Base-by-base conservation (phyloP, 2,329 filamentous ascomycete genomes). In the Teratosphaeria viscida region DNA sequence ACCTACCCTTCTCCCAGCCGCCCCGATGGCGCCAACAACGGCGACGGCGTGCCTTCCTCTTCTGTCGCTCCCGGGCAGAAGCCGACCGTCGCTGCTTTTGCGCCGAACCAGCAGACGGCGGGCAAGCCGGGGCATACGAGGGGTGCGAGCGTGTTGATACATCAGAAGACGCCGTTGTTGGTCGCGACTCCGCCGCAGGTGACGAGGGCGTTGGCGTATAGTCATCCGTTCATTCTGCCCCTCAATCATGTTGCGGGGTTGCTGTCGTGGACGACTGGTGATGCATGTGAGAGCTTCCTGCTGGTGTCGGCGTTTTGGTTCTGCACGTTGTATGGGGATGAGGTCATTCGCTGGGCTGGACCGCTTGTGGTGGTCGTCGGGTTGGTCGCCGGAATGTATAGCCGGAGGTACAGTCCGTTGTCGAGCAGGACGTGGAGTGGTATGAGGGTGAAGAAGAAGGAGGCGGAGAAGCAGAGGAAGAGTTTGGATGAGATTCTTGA, bases 401-500 rank as follows among this genome's bases (percentile, higher is more conserved):
- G 88, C 34, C 82, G 92, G 59, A 83, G 91, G 61, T 97, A 92
- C 74, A 96, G 91, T 62, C 91, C 92, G 3, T 77, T 96, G 57
- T 95, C 91, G 43, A 95, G 89, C 56, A 94, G 89, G 34, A 86
- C 87, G 14, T 90, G 88, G 82, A 85, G 82, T 0, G 83, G 82
- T 5, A 83, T 86, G 71, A 87, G 79, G 65, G 73, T 72, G 34
- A 73, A 83, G 68, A 81, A 81, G 58, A 82, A 78, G 61, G 77
- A 77, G 37, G 85, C 82, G 62, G 87, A 86, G 52, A 64, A 67
- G 11, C 89, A 94, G 68, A 90, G 96, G 69, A 96, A 96, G 78
- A 96, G 91, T 56, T 76, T 99, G 57, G 94, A 99, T 72, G 94
- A 99, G 76, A 99, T 99, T 62, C 89, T 99, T 59, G 92, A 97